Conservation (phyloP, 192 early-diverging fungal genomes). For the Thamnidium elegans region DNA sequence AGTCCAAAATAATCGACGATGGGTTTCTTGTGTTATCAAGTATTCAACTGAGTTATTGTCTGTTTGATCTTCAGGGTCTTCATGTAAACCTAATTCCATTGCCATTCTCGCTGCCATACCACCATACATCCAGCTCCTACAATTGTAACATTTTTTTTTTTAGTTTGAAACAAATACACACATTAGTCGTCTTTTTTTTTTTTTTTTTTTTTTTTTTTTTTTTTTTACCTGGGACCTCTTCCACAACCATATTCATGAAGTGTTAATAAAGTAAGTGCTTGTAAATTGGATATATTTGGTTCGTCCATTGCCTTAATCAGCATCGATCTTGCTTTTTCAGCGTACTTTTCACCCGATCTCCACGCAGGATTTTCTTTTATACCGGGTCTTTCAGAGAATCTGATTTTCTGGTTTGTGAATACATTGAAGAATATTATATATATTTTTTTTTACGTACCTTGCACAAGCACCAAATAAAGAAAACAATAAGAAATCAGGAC, state of each 20-base stretch:
- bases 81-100: slow-evolving; percentile 52
- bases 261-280: slow-evolving; percentile 45
- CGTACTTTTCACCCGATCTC: slow-evolving; percentile 51
- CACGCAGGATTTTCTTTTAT: slow-evolving; percentile 47
- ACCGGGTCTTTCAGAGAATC: slow-evolving; percentile 46
- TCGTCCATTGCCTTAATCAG: slow-evolving; percentile 43
- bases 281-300: slow-evolving; percentile 46
- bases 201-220: neutral
- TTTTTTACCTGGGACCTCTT: slow-evolving; percentile 39
- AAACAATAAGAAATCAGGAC: slow-evolving; percentile 45
- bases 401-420: neutral
- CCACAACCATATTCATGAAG: slow-evolving; percentile 52
- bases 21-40: slow-evolving; percentile 47
- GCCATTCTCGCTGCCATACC: slow-evolving; percentile 49
- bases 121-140: slow-evolving; percentile 53
- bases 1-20: slow-evolving; percentile 52
- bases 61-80: slow-evolving; percentile 30
- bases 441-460: slow-evolving; percentile 35
- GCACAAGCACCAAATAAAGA: slow-evolving; percentile 45
- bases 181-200: neutral
- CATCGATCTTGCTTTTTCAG: slow-evolving; percentile 40
- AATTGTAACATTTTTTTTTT: no score
- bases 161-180: neutral
- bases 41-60: slow-evolving; percentile 21
- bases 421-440: neutral